Conservation (phyloP, 345 rosid genomes). For the Corchorus olitorius region DNA sequence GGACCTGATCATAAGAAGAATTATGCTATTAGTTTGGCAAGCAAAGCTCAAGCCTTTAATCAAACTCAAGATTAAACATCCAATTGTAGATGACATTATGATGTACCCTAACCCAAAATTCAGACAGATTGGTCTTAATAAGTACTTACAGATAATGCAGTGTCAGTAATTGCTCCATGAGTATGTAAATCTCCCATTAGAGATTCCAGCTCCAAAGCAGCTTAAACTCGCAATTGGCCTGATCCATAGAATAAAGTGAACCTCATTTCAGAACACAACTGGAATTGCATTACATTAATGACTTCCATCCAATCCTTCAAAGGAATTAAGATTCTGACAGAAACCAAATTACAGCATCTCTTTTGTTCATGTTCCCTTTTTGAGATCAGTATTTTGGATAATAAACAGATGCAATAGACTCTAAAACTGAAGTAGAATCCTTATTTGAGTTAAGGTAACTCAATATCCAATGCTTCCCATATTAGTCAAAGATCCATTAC, state of each 20-base stretch:
- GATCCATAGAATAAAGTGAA: background rate
- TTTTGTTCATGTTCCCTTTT: background rate
- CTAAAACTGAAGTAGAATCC: background rate
- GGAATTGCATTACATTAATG: background rate
- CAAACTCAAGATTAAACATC: background rate
- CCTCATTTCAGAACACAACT: background rate
- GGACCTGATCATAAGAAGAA: constrained; percentile 20
- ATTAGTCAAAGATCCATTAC: background rate
- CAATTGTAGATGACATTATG: background rate
- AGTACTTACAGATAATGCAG: constrained; percentile 38
- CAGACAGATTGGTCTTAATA: background rate
- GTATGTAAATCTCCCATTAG: constrained; percentile 45
- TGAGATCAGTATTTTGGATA: background rate
- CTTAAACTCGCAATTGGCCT: background rate
- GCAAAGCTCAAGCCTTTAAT: constrained; percentile 16
- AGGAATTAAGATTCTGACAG: background rate
- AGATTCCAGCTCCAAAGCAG: constrained; percentile 26
- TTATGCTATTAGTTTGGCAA: constrained; percentile 15
- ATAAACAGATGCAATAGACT: background rate
- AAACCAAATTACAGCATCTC: background rate
- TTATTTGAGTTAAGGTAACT: background rate
- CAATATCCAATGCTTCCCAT: background rate
- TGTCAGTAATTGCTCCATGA: constrained; percentile 29
- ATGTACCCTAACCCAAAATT: background rate
- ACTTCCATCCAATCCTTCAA: background rate